These are phyloP conservation scores for Phytophthora meadii DNA, from an alignment of 352 stramenopile genomes.

Conservation along the genomic window DNA sequence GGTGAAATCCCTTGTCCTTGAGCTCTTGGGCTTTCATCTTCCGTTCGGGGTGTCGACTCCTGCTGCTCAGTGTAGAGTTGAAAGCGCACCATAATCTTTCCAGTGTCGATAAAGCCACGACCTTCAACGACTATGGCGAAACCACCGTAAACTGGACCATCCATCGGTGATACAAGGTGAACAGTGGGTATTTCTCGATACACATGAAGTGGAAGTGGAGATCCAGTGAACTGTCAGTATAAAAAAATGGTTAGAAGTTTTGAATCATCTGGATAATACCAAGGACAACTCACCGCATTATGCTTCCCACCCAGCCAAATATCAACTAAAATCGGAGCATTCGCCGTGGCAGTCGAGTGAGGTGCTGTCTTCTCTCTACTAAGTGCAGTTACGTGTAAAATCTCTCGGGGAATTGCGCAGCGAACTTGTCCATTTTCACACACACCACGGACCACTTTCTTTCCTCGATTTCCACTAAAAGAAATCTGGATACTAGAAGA, in stretches of 20 bases:
- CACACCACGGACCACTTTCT: conserved; percentile 28
- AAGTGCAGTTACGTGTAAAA: conserved; percentile 14
- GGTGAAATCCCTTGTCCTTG: not conserved
- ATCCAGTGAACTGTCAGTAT: conserved; percentile 56
- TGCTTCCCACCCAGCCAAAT: conserved; percentile 67
- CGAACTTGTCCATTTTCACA: conserved; percentile 50
- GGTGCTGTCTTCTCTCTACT: conserved; percentile 11
- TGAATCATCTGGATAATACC: not conserved
- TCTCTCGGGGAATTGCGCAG: conserved; percentile 44
- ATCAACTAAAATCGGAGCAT: conserved; percentile 57
- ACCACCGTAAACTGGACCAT: conserved; percentile 80
- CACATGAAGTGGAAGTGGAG: conserved; percentile 56
- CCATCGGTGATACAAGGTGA: conserved; percentile 57
- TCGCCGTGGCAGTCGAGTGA: not conserved
- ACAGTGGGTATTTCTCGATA: conserved; percentile 57
- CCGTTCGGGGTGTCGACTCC: conserved; percentile 10
- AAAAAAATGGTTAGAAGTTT: not conserved
- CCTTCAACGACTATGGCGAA: conserved; percentile 70
- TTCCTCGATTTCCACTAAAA: conserved; percentile 39
- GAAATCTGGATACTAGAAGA: conserved; percentile 45
- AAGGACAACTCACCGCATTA: conserved; percentile 44
- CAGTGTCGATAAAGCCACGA: conserved; percentile 68
- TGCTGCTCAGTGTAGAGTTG: conserved; percentile 44
- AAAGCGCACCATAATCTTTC: conserved; percentile 67
- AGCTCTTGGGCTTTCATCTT: conserved; percentile 16